Evolutionary conservation across 345 rosid species (phyloP), one percentile per base, ranked within the genome.

Genomic region (Bruguiera sexangula): DNA sequence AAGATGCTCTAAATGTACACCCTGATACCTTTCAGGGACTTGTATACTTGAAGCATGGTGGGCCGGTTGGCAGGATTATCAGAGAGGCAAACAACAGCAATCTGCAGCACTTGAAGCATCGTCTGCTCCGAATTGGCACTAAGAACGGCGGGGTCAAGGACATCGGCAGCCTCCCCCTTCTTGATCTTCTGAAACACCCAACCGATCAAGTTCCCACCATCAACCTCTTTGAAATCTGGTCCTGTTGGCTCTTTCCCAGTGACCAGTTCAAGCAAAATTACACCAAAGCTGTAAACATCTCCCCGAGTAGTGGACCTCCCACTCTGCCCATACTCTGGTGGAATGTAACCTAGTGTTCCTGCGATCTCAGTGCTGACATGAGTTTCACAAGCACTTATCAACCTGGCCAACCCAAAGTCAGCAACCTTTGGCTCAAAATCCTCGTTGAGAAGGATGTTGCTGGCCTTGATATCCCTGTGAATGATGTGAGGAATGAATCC

Each of bases 191-290:
- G 87, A 29, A 78, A 51, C 72, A 81, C 98, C 98, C 96, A 89
- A 24, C 98, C 97, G 6, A 92, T 91, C 82, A 95, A 66, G 70
- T 95, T 95, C 57, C 94, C 98, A 0, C 96, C 99, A 82, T 95
- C 99, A 2, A 82, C 89, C 71, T 92, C 97, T 60, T 92, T 92
- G 68, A 94, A 95, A 64, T 95, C 93, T 0, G 99, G 93, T 53
- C 99, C 99, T 0, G 96, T 95, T 8, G 99, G 97, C 68, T 92
- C 99, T 72, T 92, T 90, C 67, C 96, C 97, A 0, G 96, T 88
- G 69, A 92, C 90, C 78, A 95, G 52, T 70, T 95, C 99, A 15
- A 95, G 81, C 70, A 95, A 71, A 22, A 92, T 91, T 18, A 95
- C 99, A 2, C 97, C 99, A 22, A 89, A 89, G 76, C 97, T 91